Evolutionary conservation across 768 basidiomycete species (phyloP), one percentile per base, ranked within the genome.

Genomic region (Termitomyces sp.): DNA sequence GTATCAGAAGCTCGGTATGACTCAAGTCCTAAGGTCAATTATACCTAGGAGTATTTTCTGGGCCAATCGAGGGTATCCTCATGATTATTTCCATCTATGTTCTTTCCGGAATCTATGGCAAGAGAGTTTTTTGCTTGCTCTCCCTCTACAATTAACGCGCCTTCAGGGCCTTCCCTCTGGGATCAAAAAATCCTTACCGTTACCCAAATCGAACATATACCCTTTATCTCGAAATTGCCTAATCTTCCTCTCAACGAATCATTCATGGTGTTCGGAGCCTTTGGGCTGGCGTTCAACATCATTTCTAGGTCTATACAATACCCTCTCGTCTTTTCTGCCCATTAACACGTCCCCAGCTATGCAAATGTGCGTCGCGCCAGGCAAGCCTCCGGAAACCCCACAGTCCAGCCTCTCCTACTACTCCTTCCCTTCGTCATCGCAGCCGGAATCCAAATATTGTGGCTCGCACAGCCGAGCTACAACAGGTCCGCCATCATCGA

Each of bases 61-160:
- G 97, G 0, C 96, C 97, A 0, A 91, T 98, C 2, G 97, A 98
- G 70, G 97, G 97, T 7, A 96, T 98, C 61, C 74, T 99, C 35
- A 80, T 98, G 70, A 87, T 98, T 54, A 76, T 87, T 27, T 68
- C 63, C 9, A 85, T 98, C 54, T 98, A 87, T 73, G 61, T 85
- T 30, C 73, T 96, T 52, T 88, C 89, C 12, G 95, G 93, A 0
- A 69, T 89, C 51, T 86, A 78, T 63, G 91, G 91, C 84, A 59
- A 46, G 78, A 32, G n/a, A 27, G 9, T 19, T 66, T 16, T 37
- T 40, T 45, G 52, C 49, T 9, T 17, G 41, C 47, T 27, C 34
- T 10, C 6, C 30, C 5, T 50, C 11, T 35, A n/a, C 6, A 23
- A 25, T 40, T 7, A 19, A 12, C 56, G 9, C 8, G 7, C 6